phyloP scores from a whole-genome alignment of 257 asterid genomes.

The Cynanchum wilfordii region DNA sequence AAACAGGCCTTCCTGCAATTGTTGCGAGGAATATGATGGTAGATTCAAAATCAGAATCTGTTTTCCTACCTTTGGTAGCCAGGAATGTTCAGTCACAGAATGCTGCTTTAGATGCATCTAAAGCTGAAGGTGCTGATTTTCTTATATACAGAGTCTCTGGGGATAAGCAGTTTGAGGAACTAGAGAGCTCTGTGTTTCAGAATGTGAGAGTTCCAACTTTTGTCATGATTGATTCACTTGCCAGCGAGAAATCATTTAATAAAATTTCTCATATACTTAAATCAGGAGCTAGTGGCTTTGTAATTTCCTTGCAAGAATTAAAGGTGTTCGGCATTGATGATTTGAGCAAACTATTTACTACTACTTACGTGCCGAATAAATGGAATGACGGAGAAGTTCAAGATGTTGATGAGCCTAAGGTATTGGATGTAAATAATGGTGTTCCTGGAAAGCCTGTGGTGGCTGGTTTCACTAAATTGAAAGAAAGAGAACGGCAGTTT shows the following conservation, averaged over 20 bases:
- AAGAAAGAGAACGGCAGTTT: conserved; percentile 57
- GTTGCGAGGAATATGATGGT: conserved; percentile 92
- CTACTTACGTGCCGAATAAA: conserved; percentile 25
- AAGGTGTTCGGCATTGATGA: conserved; percentile 38
- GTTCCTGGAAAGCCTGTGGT: conserved; percentile 45
- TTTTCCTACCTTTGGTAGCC: conserved; percentile 82
- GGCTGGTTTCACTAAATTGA: conserved; percentile 53
- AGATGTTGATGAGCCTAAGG: conserved; percentile 22
- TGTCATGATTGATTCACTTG: conserved; percentile 43
- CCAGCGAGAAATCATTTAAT: conserved; percentile 28
- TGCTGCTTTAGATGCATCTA: conserved; percentile 80
- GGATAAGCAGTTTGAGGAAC: conserved; percentile 35
- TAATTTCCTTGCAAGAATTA: conserved; percentile 58
- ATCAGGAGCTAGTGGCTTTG: conserved; percentile 84
- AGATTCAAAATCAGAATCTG: conserved; percentile 61
- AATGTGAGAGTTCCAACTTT: conserved; percentile 70
- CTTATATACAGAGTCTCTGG: conserved; percentile 43
- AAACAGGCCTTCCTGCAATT: conserved; percentile 87
- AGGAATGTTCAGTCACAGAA: conserved; percentile 58
- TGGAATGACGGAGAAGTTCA: conserved; percentile 33
- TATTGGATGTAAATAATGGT: conserved; percentile 47
- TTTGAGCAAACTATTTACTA: conserved; percentile 37
- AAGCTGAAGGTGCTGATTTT: conserved; percentile 93
- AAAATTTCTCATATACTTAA: conserved; percentile 35
- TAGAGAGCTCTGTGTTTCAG: conserved; percentile 46